A percentile compares a stretch with the other conserved stretches of the same genome.
phyloP scores from a whole-genome alignment of 768 basidiomycete species.

The Tubosaeta sp. region DNA sequence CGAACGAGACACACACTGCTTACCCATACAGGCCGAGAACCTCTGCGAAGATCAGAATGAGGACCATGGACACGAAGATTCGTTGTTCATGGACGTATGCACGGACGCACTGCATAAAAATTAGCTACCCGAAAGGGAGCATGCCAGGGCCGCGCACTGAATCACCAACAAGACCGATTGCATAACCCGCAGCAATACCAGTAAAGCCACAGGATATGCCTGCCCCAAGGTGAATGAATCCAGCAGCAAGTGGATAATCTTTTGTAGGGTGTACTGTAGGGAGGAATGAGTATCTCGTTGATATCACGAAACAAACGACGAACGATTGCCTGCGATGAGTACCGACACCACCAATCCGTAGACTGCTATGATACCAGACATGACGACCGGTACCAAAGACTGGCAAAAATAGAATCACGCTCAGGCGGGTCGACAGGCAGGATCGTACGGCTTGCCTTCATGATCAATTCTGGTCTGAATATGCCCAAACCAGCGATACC shows the following conservation, averaged over 20 bases:
- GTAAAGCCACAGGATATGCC: slow-evolving; percentile 90
- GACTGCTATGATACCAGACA: slow-evolving; percentile 98
- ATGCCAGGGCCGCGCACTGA: slow-evolving; percentile 52
- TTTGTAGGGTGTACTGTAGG: slow-evolving; percentile 53
- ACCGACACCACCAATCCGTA: slow-evolving; percentile 96
- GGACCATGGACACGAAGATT: slow-evolving; percentile 93
- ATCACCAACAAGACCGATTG: slow-evolving; percentile 92
- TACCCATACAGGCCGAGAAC: slow-evolving; percentile 88
- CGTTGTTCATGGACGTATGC: slow-evolving; percentile 88
- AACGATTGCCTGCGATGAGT: slow-evolving; percentile 71
- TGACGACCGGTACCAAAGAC: slow-evolving; percentile 96
- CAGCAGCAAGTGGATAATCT: slow-evolving; percentile 79
- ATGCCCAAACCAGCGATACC: slow-evolving; percentile 93
- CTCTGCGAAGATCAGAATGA: slow-evolving; percentile 91
- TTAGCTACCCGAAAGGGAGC: slow-evolving; percentile 6
- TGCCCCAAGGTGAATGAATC: slow-evolving; percentile 90
- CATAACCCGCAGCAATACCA: slow-evolving; percentile 90
- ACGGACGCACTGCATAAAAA: slow-evolving; percentile 64
- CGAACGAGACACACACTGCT: slow-evolving; percentile 20
- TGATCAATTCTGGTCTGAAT: slow-evolving; percentile 94
- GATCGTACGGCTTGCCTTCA: slow-evolving; percentile 64
- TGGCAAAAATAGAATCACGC: slow-evolving; percentile 27
- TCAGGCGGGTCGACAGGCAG: not conserved
- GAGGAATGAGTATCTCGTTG: slow-evolving; percentile 12
- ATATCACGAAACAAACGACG: slow-evolving; percentile 21